A percentile compares a stretch with the other conserved stretches of the same genome.
Evolutionary conservation across 768 basidiomycete species (phyloP).

Genomic region (Russula earlei): DNA sequence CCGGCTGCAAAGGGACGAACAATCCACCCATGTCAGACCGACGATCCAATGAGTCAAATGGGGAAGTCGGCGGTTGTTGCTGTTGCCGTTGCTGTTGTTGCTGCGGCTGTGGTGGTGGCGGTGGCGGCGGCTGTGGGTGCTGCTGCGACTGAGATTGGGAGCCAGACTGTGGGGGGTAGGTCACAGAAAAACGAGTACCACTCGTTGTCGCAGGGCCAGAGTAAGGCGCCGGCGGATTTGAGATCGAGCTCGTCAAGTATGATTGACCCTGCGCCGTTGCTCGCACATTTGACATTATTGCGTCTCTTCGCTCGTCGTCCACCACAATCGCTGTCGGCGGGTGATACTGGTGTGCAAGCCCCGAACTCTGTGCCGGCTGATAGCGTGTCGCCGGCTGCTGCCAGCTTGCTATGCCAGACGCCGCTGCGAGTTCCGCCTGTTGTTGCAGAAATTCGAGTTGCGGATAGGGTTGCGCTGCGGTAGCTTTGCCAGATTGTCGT

Average conservation of each 20-base stretch:
- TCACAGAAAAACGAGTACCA: constrained; percentile 52
- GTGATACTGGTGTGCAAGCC: constrained; percentile 57
- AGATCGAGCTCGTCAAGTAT: constrained; percentile 39
- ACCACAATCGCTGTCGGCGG: constrained; percentile 53
- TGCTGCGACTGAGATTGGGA: constrained; percentile 24
- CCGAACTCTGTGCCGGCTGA: constrained; percentile 53
- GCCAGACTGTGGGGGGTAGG: constrained; percentile 31
- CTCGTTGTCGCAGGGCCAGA: constrained; percentile 40
- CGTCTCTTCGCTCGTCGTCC: constrained; percentile 64
- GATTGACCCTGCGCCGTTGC: constrained; percentile 39
- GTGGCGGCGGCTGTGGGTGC: constrained; percentile 22
- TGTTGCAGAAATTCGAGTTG: constrained; percentile 89
- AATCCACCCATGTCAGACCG: constrained; percentile 57
- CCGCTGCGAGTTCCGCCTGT: constrained; percentile 75
- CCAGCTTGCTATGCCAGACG: constrained; percentile 55
- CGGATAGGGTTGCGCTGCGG: constrained; percentile 71
- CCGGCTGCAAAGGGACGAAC: constrained; percentile 79
- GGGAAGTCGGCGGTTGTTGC: constrained; percentile 31
- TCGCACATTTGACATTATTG: constrained; percentile 74
- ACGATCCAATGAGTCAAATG: constrained; percentile 53
- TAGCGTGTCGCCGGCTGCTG: constrained; percentile 32
- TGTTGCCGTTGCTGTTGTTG: constrained; percentile 29
- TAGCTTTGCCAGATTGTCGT: constrained; percentile 64
- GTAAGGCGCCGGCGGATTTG: constrained; percentile 73
- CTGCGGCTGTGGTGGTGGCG: background rate